Evolutionary conservation across 164 flowering plant species (phyloP), one percentile per base, ranked within the genome.

Genomic region (Chimonanthus praecox): DNA sequence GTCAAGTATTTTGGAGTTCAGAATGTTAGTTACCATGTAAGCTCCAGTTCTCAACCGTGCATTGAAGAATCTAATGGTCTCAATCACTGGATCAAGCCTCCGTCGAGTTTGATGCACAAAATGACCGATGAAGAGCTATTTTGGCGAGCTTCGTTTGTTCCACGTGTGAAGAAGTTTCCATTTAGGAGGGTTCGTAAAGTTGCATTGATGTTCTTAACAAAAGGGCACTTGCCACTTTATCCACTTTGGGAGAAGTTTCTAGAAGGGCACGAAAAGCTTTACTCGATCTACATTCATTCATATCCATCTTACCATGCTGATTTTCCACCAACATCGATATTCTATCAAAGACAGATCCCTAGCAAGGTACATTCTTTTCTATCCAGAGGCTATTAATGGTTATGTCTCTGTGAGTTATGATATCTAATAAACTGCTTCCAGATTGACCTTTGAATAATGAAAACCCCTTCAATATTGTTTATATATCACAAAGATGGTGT

Each of bases 131-230:
- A 79, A 15, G 91, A 94, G 85, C 78, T 94, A 67, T 79, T 91
- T 11, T 94, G 99, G 99, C 76, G 94, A 48, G 97, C 97, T 1
- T 83, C 97, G 0, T 80, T 91, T 47, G 86, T 74, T 50, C 90
- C 99, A 58, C 80, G 68, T 45, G 80, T 83, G 15, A 86, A 83
- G 73, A 72, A 79, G 44, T 91, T 88, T 72, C 97, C 99, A 0
- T 91, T 87, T 72, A 73, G 64, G 71, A 88, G 99, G 76, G 83
- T 80, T 58, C 92, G 92, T 2, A 94, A 91, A 84, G 83, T 94
- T 80, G 97, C 99, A 4, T 94, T 94, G 83, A 90, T 92, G 99
- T 92, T 94, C 87, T 87, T 94, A 87, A 81, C 97, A 3, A 92
- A 85, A 74, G 97, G 97, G 20, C 90, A 94, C 11, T 73, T 94